Evolutionary conservation across 139 green algal species (phyloP), one percentile per base, ranked within the genome.

Genomic region (Coelastrella sp.): DNA sequence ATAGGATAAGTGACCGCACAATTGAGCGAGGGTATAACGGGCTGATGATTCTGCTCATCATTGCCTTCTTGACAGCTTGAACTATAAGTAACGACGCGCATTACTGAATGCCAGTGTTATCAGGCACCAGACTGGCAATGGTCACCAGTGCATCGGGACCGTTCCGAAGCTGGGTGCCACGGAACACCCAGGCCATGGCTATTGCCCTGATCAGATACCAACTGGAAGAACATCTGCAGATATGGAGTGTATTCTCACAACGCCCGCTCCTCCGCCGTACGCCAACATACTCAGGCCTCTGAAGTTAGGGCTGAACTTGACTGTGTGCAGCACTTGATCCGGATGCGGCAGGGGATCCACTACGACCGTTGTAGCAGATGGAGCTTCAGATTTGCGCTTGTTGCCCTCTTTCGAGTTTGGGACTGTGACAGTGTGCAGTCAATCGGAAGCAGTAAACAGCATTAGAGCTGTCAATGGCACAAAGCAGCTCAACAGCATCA

Each of bases 241-340:
- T 48, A 86, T 45, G 3, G 48, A 30, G 25, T 79, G 80, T 27
- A 86, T 8, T 8, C 80, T 69, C 64, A 86, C 80, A 37, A 86
- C 6, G 23, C 80, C 80, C 2, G 34, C 80, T 21, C 66, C 64
- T 9, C 66, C 66, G 13, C 64, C 80, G 17, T 59, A 57, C 5
- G 80, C 80, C 64, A 86, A 38, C 59, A 62, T 69, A 5, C 34
- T 51, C 32, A 32, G 27, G 2, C 80, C 80, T 23, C 64, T 50
- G 30, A 50, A 62, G 60, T 84, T 84, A 8, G 60, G 60, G 30
- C 59, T 75, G 59, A 79, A 79, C 25, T n/a, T 53, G 2, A 86
- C 48, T 27, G 37, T 25, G 66, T 86, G 35, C 64, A 86, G 66
- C 64, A 79, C 80, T 25, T 86, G 80, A n/a, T 69, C 43, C 11